Base-by-base conservation (phyloP, 228 moss, liverwort and hornwort genomes). In the Sphagnum fallax region DNA sequence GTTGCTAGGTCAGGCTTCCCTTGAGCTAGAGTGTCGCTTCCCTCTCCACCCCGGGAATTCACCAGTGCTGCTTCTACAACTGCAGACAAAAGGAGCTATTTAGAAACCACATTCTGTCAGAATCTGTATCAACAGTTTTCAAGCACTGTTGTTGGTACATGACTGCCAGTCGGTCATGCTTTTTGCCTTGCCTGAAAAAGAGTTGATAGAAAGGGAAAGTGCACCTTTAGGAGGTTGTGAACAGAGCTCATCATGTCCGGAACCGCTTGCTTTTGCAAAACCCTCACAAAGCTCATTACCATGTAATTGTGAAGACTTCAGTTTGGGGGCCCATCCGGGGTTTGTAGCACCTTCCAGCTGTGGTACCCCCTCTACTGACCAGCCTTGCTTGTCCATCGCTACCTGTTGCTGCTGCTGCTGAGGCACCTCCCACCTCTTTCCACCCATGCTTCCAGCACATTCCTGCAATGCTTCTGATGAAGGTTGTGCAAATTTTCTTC, bases 181-280 rank as follows among this genome's bases (percentile, higher is more conserved):
- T 32, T 32, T 32, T 32, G 32, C 2, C 32, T 32, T 32, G 32
- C 32, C 32, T 32, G 32, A 3, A 32, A 32, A 32, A 32, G 32
- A 32, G 32, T 32, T 32, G 32, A 32, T 32, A 32, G 32, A 32
- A 32, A 32, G 32, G 32, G 32, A 32, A 32, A 32, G 32, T 32
- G 32, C 15, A 87, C 86, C 86, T 86, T 73, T 61, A 63, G 65
- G 64, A 10, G 65, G 52, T 64, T 80, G 71, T 67, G 72, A 67
- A 60, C 74, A 55, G 65, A 65, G 52, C 73, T 62, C 70, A 51
- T 60, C 32, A 68, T 57, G 63, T 72, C 78, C 76, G 53, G 52
- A 67, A 61, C 74, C 69, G 66, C 74, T 72, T 58, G 51, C 67
- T 65, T 76, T 59, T 32, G 67, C 70, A 8, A 68, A 68, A 80